Evolutionary conservation across 2,329 filamentous ascomycete species (phyloP), one percentile per base, ranked within the genome.

Genomic region (Fusarium redolens): DNA sequence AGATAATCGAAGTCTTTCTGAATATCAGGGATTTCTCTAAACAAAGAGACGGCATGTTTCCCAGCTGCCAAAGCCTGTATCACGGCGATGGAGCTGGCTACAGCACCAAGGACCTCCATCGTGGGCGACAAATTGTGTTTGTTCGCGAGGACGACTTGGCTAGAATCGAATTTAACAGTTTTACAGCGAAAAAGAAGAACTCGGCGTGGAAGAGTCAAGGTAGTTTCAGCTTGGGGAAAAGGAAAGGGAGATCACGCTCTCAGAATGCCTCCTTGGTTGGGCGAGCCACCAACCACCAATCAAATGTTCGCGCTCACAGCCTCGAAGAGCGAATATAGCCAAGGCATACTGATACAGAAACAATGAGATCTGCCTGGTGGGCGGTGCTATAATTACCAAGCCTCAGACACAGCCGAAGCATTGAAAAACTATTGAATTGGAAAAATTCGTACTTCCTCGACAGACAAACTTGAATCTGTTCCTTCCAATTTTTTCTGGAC

Each of bases 41-140:
- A 41, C 17, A 72, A 18, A 28, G 43, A 50, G 4, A 70, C 30
- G 15, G 55, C 55, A 33, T 69, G 48, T 4, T 60, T 65, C 7
- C 66, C 70, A 20, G 60, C 70, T 14, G 43, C 47, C 28, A 70
- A 25, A 15, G 50, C 57, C 45, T 72, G 70, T 2, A 64, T 28
- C 3, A 73, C 28, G 2, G 70, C 65, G 15, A 72, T 73, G 18
- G 57, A 62, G 47, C 70, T 73, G 18, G 57, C 69, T 4, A 73
- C 44, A 0, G 65, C 58, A 30, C 69, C 65, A 2, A 72, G 41
- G 7, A 72, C 61, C n/a, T 73, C 69, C 69, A 71, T 71, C 4
- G 12, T 12, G 1, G 20, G 28, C 5, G 10, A 15, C 17, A 38
- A 57, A 10, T 9, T 20, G n/a, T 3, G 12, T 4, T 33, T 22